Evolutionary conservation across 164 flowering plant species (phyloP), one percentile per base, ranked within the genome.

Genomic region (Chimonanthus praecox): DNA sequence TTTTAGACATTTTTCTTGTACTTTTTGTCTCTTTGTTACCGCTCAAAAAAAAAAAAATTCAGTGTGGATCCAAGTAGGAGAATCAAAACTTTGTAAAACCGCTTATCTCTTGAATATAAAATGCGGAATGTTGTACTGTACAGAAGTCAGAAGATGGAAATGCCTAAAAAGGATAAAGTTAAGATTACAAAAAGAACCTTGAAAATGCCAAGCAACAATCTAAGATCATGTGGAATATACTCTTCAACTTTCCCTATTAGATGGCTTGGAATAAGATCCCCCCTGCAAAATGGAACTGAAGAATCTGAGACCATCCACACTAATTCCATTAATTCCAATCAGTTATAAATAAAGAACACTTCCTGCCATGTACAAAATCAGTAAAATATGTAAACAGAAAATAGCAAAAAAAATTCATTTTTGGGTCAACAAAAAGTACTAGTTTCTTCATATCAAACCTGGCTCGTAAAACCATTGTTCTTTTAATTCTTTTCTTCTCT

Each of bases 171-270:
- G 62, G 54, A 64, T 47, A 43, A 47, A 64, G 68, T 47, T 45
- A 47, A 15, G 67, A 67, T 8, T 75, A 5, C 6, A 16, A 49
- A 69, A 65, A 43, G 47, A 44, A 91, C 97, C 96, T 91, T 76
- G 72, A 70, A 78, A 49, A 80, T 6, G 76, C 67, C 49, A 43
- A 88, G 80, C 73, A 95, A 77, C 72, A 77, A 69, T 5, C 75
- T 69, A 67, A 89, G 77, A 78, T 95, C 93, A 79, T 88, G 84
- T 54, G 97, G 98, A 64, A 95, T 51, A 80, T 95, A 95, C 62
- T 87, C 90, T 70, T 85, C 79, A 76, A 90, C 89, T 81, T 87
- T 89, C 77, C 87, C 89, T 21, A 92, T 86, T 76, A 95, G 83
- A 21, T 51, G 68, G 67, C 77, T 78, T 47, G 98, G 98, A 73